Evolutionary conservation across 148 eudicot genomes (phyloP), one percentile per base, ranked within the genome.

Genomic region (Rhododendron henanense): DNA sequence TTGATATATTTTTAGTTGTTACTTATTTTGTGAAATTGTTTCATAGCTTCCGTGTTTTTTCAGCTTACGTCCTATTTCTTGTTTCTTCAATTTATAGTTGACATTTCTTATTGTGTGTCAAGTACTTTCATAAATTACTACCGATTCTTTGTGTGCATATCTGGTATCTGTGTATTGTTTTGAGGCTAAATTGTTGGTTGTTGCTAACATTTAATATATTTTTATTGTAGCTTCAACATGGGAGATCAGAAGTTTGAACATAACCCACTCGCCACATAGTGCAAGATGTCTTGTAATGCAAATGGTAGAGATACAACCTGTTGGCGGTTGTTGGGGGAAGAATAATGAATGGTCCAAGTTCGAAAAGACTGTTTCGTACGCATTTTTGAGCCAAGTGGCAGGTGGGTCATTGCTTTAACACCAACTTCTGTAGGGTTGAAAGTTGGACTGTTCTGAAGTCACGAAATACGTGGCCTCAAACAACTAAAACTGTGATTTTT

Each of bases 301-400:
- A 87, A 97, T 93, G 91, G 87, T 97, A 87, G 99, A 97, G 94
- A 88, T 97, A 80, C 87, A 94, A 51, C 86, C 88, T 86, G 91
- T 87, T 90, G 91, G 90, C 78, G 94, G 98, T 98, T 85, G 89
- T 78, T 87, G 90, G 73, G 94, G 99, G 98, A 94, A 92, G 90
- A 93, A 92, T 89, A 90, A 91, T 81, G 91, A 89, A 82, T 83
- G 91, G 90, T 91, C 93, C 53, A 93, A 95, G 86, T 95, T 97
- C 83, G 99, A 95, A 88, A 93, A 89, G 81, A 91, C 94, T 89
- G 89, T 95, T 87, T 96, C 96, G 7, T 93, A 90, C 88, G 98
- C 96, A 81, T 88, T 95, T 74, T 89, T 97, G 90, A 94, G 95
- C 88, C 99, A 97, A 91, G 99, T 97, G 81, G 88, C 99, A 93